phyloP scores from a whole-genome alignment of 106 monocot genomes.

The Allium fistulosum region DNA sequence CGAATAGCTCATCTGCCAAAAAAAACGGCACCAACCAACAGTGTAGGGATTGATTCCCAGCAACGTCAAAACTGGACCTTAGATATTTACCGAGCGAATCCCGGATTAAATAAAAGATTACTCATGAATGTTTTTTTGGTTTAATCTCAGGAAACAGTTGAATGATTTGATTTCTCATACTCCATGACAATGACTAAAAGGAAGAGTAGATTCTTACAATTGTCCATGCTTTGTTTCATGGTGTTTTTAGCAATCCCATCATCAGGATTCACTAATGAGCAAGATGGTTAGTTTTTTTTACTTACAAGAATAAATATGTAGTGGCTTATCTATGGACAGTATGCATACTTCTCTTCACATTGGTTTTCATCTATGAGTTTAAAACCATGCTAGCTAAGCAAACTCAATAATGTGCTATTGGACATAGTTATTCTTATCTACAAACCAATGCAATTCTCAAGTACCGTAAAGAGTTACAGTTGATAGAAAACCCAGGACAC shows the following conservation, averaged over 20 bases:
- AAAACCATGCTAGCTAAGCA: neutral
- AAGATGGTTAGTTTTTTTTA: constrained; percentile 31
- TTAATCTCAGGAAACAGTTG: constrained; percentile 1
- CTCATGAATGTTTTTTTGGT: neutral
- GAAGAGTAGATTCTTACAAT: neutral
- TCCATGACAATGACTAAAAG: neutral
- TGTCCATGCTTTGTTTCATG: constrained; percentile 7
- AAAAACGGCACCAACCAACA: no score
- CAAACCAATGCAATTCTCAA: neutral
- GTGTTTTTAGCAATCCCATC: constrained; percentile 13
- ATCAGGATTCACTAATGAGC: constrained; percentile 20
- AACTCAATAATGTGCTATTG: neutral
- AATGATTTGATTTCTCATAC: neutral
- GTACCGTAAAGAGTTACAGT: no score
- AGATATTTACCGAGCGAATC: no score
- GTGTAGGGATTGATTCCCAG: no score
- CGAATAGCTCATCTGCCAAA: no score
- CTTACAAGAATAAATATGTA: neutral
- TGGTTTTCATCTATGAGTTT: neutral
- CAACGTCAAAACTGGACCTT: no score
- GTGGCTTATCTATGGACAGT: neutral
- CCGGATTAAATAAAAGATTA: neutral
- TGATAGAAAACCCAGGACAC: no score
- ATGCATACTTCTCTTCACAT: neutral
- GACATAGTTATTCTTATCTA: neutral